phyloP scores from a whole-genome alignment of 495 filamentous ascomycete genomes.

The Penicillium steckii region DNA sequence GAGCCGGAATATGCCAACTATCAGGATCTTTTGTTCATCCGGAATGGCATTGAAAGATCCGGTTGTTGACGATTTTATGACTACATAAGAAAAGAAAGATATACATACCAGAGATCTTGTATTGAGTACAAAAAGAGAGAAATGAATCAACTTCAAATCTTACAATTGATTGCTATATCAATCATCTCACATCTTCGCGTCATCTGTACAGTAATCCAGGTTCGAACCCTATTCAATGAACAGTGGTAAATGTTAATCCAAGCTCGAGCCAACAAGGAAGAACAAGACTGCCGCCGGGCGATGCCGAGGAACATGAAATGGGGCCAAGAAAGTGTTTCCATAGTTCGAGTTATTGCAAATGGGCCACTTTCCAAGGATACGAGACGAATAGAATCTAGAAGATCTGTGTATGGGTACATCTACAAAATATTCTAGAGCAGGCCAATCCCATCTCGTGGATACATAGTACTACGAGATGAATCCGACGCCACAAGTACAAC shows the following conservation, averaged over 20 bases:
- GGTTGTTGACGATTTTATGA: conserved; percentile 29
- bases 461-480: background rate
- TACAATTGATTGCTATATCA: no score
- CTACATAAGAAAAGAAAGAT: conserved; percentile 14
- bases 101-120: background rate
- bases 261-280: background rate
- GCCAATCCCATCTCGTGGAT: no score
- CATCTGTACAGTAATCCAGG: no score
- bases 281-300: background rate
- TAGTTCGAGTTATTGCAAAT: background rate
- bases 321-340: conserved; percentile 1
- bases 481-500: background rate
- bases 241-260: background rate
- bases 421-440: no score
- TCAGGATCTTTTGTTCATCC: background rate
- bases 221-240: no score
- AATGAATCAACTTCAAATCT: background rate
- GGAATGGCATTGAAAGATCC: conserved; percentile 3
- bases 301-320: conserved; percentile 1
- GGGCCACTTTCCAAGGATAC: background rate
- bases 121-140: background rate
- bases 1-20: background rate
- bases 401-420: no score
- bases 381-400: no score
- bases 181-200: no score